Percentiles rank a stretch among this genome's conserved stretches.
phyloP scores from a whole-genome alignment of 371 early-diverging fungal species.

The Gilbertella persicaria region DNA sequence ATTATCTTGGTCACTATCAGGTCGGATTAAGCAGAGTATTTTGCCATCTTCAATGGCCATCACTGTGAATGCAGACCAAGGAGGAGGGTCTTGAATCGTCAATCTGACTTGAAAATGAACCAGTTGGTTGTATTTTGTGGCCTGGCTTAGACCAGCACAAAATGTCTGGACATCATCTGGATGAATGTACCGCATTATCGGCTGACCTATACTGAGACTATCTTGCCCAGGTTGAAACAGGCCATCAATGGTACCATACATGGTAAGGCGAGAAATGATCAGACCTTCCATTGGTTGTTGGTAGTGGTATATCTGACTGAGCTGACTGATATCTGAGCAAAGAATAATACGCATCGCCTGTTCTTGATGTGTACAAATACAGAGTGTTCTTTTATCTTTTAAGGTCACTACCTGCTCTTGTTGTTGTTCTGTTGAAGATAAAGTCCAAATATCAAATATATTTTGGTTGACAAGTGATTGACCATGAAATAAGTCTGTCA shows the following conservation, averaged over 20 bases:
- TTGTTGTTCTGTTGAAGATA: neutral
- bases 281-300: neutral
- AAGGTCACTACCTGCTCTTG: neutral
- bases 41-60: constrained; percentile 15
- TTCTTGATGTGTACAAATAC: constrained; percentile 13
- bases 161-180: constrained; percentile 24
- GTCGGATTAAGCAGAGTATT: constrained; percentile 18
- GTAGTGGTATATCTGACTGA: constrained; percentile 8
- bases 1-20: neutral
- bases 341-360: constrained; percentile 2
- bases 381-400: constrained; percentile 3
- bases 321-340: constrained; percentile 22
- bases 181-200: constrained; percentile 31
- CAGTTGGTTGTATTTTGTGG: constrained; percentile 5
- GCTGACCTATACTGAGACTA: constrained; percentile 16
- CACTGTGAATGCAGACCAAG: constrained; percentile 18
- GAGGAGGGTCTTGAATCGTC: neutral
- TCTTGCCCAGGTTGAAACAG: constrained; percentile 2
- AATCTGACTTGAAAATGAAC: constrained; percentile 8
- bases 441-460: constrained; percentile 10
- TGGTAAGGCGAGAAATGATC: constrained; percentile 21
- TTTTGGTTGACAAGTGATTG: constrained; percentile 12
- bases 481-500: constrained; percentile 10
- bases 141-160: constrained; percentile 17
- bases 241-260: constrained; percentile 32